Percentiles rank a stretch among this genome's conserved stretches.
Conservation (phyloP, 1,139 yeast genomes). For the Ashbya aceris region DNA sequence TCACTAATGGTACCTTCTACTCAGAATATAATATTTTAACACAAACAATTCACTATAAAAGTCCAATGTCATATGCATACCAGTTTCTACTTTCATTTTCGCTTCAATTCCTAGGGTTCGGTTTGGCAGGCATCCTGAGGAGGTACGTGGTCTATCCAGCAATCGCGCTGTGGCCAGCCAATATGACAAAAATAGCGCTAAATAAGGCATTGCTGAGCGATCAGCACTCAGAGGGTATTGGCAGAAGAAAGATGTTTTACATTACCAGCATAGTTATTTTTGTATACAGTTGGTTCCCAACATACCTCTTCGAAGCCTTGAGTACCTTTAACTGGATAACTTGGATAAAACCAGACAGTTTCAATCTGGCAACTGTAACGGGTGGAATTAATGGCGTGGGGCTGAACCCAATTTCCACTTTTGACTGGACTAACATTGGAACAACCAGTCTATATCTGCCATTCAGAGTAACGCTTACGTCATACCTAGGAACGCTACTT, state of each 20-base stretch:
- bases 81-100: conserved; percentile 43
- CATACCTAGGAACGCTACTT: conserved; percentile 36
- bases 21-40: conserved; percentile 38
- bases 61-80: conserved; percentile 40
- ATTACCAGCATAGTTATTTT: conserved; percentile 34
- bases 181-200: conserved; percentile 47
- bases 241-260: conserved; percentile 41
- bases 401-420: conserved; percentile 42
- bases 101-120: conserved; percentile 53
- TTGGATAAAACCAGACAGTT: conserved; percentile 51
- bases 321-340: conserved; percentile 50
- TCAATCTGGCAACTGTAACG: conserved; percentile 44
- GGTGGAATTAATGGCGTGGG: conserved; percentile 47
- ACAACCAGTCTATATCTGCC: conserved; percentile 29
- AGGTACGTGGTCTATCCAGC: conserved; percentile 49
- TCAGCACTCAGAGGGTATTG: conserved; percentile 39
- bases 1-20: conserved; percentile 37
- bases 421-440: conserved; percentile 43
- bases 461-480: conserved; percentile 38
- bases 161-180: conserved; percentile 48
- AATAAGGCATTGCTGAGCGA: conserved; percentile 46
- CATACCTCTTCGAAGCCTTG: conserved; percentile 19
- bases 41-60: conserved; percentile 37
- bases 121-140: conserved; percentile 54
- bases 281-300: conserved; percentile 52